A percentile compares a stretch with the other conserved stretches of the same genome.
phyloP scores from a whole-genome alignment of 148 eudicot genomes.

The Chenopodium quinoa region DNA sequence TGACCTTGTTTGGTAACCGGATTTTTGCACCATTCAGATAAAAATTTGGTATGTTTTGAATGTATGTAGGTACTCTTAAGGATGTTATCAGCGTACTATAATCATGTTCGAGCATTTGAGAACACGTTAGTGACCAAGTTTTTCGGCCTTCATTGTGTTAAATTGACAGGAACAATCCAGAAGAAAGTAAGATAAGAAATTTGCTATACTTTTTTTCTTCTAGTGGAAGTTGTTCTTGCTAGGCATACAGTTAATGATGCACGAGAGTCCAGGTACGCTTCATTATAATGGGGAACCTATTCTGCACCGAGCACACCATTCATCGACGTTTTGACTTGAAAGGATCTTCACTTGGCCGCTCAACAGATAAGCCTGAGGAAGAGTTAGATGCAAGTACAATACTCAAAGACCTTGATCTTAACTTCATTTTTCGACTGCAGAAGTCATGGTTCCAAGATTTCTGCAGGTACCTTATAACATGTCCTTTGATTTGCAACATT shows the following conservation, averaged over 20 bases:
- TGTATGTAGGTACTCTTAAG: slow-evolving; percentile 67
- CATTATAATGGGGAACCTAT: slow-evolving; percentile 92
- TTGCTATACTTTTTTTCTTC: neutral
- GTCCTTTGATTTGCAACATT: neutral
- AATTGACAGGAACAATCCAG: slow-evolving; percentile 69
- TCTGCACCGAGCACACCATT: slow-evolving; percentile 69
- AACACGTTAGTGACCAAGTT: slow-evolving; percentile 83
- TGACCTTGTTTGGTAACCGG: too few relatives aligned
- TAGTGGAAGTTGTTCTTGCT: slow-evolving; percentile 15
- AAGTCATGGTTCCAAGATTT: slow-evolving; percentile 92
- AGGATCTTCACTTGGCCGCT: slow-evolving; percentile 96
- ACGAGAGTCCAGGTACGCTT: slow-evolving; percentile 64
- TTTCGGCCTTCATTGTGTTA: slow-evolving; percentile 94
- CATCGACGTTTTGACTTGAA: slow-evolving; percentile 88
- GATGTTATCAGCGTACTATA: slow-evolving; percentile 86
- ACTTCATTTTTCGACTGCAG: slow-evolving; percentile 73
- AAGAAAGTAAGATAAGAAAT: slow-evolving; percentile 56
- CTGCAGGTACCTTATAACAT: slow-evolving; percentile 49
- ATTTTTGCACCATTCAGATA: too few relatives aligned
- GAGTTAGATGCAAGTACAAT: slow-evolving; percentile 85
- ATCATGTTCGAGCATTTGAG: slow-evolving; percentile 79
- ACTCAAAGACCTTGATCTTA: slow-evolving; percentile 95
- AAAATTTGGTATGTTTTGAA: neutral
- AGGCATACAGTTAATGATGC: slow-evolving; percentile 17
- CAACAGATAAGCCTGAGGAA: slow-evolving; percentile 80